Conservation (phyloP, 2,329 filamentous ascomycete species). For the Aureobasidium musti region DNA sequence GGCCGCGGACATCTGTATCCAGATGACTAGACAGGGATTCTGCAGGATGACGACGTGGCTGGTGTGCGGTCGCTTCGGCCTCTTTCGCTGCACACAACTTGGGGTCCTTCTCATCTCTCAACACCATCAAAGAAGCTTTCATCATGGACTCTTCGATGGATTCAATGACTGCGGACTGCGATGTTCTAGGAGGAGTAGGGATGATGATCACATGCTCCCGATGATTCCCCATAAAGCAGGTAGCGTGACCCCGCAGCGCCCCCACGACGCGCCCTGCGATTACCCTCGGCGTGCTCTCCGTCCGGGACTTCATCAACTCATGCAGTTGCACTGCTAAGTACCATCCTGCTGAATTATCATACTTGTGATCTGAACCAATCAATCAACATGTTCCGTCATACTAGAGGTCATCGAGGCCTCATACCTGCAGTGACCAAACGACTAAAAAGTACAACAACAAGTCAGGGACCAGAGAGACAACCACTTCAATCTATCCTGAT, state of each 20-base stretch:
- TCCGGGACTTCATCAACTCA: not conserved
- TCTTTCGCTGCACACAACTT: not conserved
- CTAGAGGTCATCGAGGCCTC: slow-evolving; percentile 30
- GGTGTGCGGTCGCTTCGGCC: not conserved
- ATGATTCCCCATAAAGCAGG: not conserved
- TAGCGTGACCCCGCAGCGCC: slow-evolving; percentile 14
- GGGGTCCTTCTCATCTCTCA: not conserved
- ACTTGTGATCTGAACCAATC: not conserved
- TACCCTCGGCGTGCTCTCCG: slow-evolving; percentile 19
- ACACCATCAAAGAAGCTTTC: not conserved
- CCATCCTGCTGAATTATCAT: not conserved
- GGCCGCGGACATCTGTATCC: not conserved
- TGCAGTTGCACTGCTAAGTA: slow-evolving; percentile 3
- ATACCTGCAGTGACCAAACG: slow-evolving; percentile 22
- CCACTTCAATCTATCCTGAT: slow-evolving; percentile 73
- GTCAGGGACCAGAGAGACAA: slow-evolving; percentile 28
- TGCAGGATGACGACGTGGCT: slow-evolving; percentile 15
- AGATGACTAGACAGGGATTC: not conserved
- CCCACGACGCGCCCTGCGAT: slow-evolving; percentile 19
- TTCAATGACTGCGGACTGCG: not conserved
- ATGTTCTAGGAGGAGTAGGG: not conserved
- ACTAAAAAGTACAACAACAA: slow-evolving; percentile 30
- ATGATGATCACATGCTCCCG: slow-evolving; percentile 10
- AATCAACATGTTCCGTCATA: slow-evolving; percentile 25
- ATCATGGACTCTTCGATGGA: not conserved